These are phyloP conservation scores for Thermothelomyces thermophilus DNA, from an alignment of 2,329 filamentous ascomycete species.

Conservation along the genomic window DNA sequence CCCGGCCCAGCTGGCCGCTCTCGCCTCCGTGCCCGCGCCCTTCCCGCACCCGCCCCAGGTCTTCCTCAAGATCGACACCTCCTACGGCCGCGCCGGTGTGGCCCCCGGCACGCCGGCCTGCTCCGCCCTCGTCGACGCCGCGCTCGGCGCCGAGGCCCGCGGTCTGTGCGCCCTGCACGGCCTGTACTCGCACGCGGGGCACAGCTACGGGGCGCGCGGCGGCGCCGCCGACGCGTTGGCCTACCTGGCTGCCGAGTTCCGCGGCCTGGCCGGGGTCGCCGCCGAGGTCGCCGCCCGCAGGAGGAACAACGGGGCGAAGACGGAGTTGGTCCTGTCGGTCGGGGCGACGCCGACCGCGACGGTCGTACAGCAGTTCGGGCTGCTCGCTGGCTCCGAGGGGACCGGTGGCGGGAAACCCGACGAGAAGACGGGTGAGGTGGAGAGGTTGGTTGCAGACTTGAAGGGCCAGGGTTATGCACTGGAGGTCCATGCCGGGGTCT, in stretches of 20 bases:
- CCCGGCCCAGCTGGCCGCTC: constrained; percentile 47
- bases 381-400: constrained; percentile 12
- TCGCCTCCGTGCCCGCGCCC: constrained; percentile 27
- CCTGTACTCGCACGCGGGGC: constrained; percentile 66
- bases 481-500: constrained; percentile 25
- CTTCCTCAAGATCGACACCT: constrained; percentile 70
- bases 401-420: constrained; percentile 17
- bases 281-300: constrained; percentile 27
- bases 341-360: constrained; percentile 72
- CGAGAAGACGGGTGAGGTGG: constrained; percentile 11
- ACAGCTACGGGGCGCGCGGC: constrained; percentile 57
- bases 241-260: constrained; percentile 54
- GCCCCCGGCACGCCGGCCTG: constrained; percentile 42
- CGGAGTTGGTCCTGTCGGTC: constrained; percentile 53
- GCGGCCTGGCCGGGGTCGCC: constrained; percentile 43
- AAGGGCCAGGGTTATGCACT: constrained; percentile 25
- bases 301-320: constrained; percentile 25
- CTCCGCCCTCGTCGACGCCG: constrained; percentile 38
- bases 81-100: constrained; percentile 64
- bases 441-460: constrained; percentile 33
- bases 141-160: constrained; percentile 38
- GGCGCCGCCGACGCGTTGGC: constrained; percentile 51
- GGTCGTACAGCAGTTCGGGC: constrained; percentile 49
- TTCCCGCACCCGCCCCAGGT: constrained; percentile 45
- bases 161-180: constrained; percentile 47